Evolutionary conservation across 2,329 filamentous ascomycete species (phyloP).

Genomic region (Fusarium subtropicale): DNA sequence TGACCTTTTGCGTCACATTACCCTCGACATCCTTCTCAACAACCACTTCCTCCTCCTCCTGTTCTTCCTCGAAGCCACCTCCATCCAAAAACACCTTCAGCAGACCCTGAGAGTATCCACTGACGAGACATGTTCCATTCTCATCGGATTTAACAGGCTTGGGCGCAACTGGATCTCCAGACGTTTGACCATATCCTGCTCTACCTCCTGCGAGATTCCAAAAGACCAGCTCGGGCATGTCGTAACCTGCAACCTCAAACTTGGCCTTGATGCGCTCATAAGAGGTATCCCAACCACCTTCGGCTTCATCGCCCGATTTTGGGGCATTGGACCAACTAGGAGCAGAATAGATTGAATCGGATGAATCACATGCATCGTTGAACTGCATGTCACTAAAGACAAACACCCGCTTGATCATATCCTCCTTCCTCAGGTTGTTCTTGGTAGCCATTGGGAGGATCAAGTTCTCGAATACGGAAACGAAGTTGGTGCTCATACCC

Average conservation of each 20-base stretch:
- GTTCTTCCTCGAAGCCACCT: constrained; percentile 58
- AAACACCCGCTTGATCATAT: constrained; percentile 72
- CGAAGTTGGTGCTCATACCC: constrained; percentile 63
- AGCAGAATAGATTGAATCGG: neutral
- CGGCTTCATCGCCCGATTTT: constrained; percentile 49
- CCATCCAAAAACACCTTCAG: constrained; percentile 67
- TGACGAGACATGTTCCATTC: constrained; percentile 61
- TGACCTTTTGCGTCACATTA: constrained; percentile 32
- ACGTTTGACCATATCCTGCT: constrained; percentile 42
- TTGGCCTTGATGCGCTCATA: constrained; percentile 61
- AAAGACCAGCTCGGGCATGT: constrained; percentile 69
- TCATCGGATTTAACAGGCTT: constrained; percentile 63
- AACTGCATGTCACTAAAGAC: constrained; percentile 74
- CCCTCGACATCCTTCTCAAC: constrained; percentile 47
- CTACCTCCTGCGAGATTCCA: constrained; percentile 66
- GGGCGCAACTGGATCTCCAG: constrained; percentile 51
- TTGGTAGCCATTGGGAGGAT: constrained; percentile 65
- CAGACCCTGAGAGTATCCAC: constrained; percentile 68
- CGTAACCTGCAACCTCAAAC: constrained; percentile 64
- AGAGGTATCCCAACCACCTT: constrained; percentile 49
- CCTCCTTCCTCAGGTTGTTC: constrained; percentile 62
- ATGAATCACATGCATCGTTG: constrained; percentile 50
- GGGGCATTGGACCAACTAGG: neutral
- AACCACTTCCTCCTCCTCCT: constrained; percentile 53
- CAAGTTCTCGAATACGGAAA: constrained; percentile 64